A percentile compares a stretch with the other conserved stretches of the same genome.
Conservation (phyloP, 768 basidiomycete genomes). For the Imleria badia region DNA sequence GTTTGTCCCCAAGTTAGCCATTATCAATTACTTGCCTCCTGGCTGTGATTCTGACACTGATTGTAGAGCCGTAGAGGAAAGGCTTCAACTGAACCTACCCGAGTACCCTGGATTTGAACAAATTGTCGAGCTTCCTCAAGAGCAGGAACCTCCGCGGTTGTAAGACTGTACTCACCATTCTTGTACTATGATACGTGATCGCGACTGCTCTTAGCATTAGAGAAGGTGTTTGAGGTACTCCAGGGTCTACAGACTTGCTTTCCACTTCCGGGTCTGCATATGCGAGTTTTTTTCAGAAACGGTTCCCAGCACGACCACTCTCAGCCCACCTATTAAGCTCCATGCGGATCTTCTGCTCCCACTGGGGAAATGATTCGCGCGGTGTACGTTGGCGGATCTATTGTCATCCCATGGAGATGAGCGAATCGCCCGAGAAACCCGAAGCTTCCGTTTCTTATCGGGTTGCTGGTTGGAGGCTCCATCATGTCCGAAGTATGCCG, state of each 20-base stretch:
- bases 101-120: slow-evolving; percentile 77
- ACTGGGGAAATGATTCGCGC: not conserved
- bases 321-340: not conserved
- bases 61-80: slow-evolving; percentile 66
- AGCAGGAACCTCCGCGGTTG: not conserved
- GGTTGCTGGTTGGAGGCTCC: no score
- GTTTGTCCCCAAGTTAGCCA: slow-evolving; percentile 81
- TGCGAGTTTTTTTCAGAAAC: not conserved
- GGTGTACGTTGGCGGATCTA: not conserved
- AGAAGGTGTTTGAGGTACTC: not conserved
- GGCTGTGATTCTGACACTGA: not conserved
- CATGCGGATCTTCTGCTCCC: not conserved
- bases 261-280: not conserved
- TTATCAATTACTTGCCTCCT: not conserved
- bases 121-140: slow-evolving; percentile 69
- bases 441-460: not conserved
- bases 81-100: slow-evolving; percentile 78
- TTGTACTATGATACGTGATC: not conserved
- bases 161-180: not conserved
- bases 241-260: not conserved
- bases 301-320: not conserved
- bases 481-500: not conserved
- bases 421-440: not conserved
- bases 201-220: not conserved
- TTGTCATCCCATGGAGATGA: not conserved